phyloP scores from a whole-genome alignment of 495 filamentous ascomycete genomes.

The Letharia columbiana region DNA sequence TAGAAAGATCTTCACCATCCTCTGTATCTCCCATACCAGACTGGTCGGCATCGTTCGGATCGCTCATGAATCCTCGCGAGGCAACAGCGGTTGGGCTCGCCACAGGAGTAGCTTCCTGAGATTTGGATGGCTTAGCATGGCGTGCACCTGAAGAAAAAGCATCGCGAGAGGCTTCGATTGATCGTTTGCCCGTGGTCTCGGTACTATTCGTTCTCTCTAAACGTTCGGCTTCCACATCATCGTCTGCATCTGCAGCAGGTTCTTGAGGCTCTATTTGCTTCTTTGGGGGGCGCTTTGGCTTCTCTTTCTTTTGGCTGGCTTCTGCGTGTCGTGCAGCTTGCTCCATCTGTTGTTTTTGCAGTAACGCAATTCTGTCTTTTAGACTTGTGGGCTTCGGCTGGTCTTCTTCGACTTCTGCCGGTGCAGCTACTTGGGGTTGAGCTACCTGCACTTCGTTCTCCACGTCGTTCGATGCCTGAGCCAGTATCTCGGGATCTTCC shows the following conservation, averaged over 20 bases:
- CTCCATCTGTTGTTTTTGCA: slow-evolving; percentile 91
- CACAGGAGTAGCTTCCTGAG: slow-evolving; percentile 43
- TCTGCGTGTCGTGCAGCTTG: slow-evolving; percentile 74
- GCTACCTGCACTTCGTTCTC: slow-evolving; percentile 49
- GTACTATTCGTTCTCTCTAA: slow-evolving; percentile 41
- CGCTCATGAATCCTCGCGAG: slow-evolving; percentile 51
- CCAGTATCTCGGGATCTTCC: slow-evolving; percentile 75
- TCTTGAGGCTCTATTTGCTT: slow-evolving; percentile 58
- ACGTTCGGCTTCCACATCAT: slow-evolving; percentile 29
- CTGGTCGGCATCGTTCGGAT: slow-evolving; percentile 85
- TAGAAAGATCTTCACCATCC: slow-evolving; percentile 66
- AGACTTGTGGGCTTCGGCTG: slow-evolving; percentile 83
- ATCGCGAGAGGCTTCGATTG: slow-evolving; percentile 47
- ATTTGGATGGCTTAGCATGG: slow-evolving; percentile 38
- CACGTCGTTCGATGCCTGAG: slow-evolving; percentile 46
- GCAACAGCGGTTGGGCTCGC: slow-evolving; percentile 37
- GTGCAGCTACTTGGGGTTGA: slow-evolving; percentile 47
- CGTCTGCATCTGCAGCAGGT: slow-evolving; percentile 29
- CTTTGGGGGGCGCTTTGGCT: slow-evolving; percentile 71
- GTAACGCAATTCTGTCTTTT: slow-evolving; percentile 85
- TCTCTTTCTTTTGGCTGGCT: slow-evolving; percentile 74
- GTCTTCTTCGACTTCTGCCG: slow-evolving; percentile 54
- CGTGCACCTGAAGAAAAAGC: slow-evolving; percentile 22
- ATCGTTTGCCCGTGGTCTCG: slow-evolving; percentile 47
- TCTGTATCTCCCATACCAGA: slow-evolving; percentile 82